A percentile compares a stretch with the other conserved stretches of the same genome.
Conservation (phyloP, 768 basidiomycete species). For the Termitomyces titanicus region DNA sequence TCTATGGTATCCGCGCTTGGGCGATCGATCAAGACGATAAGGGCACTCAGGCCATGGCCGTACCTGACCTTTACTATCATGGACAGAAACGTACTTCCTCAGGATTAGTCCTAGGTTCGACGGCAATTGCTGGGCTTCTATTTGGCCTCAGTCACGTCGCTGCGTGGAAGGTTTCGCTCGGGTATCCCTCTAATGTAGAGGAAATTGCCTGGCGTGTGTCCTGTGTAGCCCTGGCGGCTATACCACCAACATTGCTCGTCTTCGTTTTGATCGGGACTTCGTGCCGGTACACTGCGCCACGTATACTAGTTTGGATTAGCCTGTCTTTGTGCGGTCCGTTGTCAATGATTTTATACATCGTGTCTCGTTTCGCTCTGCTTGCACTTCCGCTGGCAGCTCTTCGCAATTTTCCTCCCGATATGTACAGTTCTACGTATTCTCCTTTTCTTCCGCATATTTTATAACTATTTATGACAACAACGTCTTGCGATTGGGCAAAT, state of each 20-base stretch:
- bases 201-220: conserved; percentile 18
- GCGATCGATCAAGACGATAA: background rate
- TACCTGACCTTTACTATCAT: background rate
- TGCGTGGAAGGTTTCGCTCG: conserved; percentile 13
- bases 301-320: background rate
- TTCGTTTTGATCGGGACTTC: background rate
- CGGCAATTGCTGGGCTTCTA: background rate
- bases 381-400: background rate
- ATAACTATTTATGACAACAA: background rate
- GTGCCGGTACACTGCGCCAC: background rate
- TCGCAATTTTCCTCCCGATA: background rate
- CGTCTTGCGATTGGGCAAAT: too few species aligned
- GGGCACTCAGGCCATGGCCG: background rate
- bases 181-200: conserved; percentile 16
- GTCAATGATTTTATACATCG: background rate
- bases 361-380: background rate
- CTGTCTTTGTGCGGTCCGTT: background rate
- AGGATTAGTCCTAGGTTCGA: background rate
- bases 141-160: background rate
- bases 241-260: conserved; percentile 5
- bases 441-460: background rate
- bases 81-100: background rate
- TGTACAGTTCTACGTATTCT: background rate
- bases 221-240: conserved; percentile 9
- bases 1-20: background rate